Evolutionary conservation across 2,329 filamentous ascomycete genomes (phyloP).

Genomic region (Zasmidium citrigriseum): DNA sequence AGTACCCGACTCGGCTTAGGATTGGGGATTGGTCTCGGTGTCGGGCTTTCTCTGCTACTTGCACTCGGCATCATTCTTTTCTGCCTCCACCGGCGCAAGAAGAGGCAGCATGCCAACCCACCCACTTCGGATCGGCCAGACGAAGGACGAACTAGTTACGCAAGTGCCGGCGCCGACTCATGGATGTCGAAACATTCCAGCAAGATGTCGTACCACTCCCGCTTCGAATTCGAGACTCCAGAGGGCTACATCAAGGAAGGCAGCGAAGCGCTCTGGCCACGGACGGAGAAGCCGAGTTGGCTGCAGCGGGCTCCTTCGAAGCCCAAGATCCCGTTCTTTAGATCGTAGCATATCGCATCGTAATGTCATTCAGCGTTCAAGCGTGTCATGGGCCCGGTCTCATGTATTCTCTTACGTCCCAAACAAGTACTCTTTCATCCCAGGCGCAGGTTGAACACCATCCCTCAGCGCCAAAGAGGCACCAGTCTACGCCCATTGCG

Average conservation of each 20-base stretch:
- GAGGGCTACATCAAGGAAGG: slow-evolving; percentile 2
- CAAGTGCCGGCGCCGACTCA: not conserved
- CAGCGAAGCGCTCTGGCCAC: slow-evolving; percentile 1
- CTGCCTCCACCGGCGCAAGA: not conserved
- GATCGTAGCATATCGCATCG: not conserved
- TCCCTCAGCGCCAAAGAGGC: slow-evolving; percentile 88
- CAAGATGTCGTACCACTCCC: slow-evolving; percentile 7
- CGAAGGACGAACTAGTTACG: not conserved
- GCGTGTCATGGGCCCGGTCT: slow-evolving; percentile 28
- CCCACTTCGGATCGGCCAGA: not conserved
- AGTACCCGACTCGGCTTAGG: not conserved
- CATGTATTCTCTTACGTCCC: slow-evolving; percentile 79
- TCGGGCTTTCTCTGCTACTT: slow-evolving; percentile 1
- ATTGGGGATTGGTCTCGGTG: slow-evolving; percentile 10
- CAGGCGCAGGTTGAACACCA: slow-evolving; percentile 95
- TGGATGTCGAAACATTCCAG: slow-evolving; percentile 6
- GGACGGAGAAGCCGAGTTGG: not conserved
- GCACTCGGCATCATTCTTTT: not conserved
- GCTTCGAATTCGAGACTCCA: slow-evolving; percentile 9
- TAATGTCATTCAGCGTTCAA: slow-evolving; percentile 1
- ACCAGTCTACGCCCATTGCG: slow-evolving; percentile 96
- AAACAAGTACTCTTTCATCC: slow-evolving; percentile 89
- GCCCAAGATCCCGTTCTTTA: not conserved
- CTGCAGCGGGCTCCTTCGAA: not conserved
- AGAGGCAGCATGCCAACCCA: not conserved